These are phyloP conservation scores for Colletotrichum incanum DNA, from an alignment of 2,329 filamentous ascomycete genomes.

Conservation along the genomic window DNA sequence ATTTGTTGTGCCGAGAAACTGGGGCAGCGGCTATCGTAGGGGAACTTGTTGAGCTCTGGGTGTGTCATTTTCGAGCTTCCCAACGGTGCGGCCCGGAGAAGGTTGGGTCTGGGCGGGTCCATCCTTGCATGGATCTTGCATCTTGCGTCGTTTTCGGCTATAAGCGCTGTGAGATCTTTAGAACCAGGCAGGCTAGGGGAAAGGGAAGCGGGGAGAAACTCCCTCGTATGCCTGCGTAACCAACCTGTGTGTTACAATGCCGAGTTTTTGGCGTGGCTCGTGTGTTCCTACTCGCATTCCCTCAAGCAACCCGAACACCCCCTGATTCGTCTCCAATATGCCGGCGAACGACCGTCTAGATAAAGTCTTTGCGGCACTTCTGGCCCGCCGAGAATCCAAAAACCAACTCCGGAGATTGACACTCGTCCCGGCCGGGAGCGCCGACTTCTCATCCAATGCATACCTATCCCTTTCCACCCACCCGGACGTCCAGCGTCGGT, in stretches of 20 bases:
- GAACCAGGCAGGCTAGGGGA: neutral
- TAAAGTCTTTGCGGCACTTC: conserved; percentile 20
- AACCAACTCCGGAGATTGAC: conserved; percentile 62
- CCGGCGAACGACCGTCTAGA: conserved; percentile 39
- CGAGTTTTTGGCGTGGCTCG: conserved; percentile 1
- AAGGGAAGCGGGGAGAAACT: conserved; percentile 2
- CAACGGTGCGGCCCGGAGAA: conserved; percentile 23
- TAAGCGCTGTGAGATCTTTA: conserved; percentile 6
- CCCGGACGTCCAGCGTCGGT: conserved; percentile 72
- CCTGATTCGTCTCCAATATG: conserved; percentile 10
- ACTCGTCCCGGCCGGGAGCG: conserved; percentile 75
- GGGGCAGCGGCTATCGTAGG: conserved; percentile 32
- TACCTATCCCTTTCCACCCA: conserved; percentile 82
- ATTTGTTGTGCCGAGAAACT: conserved; percentile 35
- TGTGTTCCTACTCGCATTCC: neutral
- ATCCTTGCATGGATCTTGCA: conserved; percentile 37
- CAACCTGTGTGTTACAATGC: conserved; percentile 6
- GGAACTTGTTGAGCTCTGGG: conserved; percentile 42
- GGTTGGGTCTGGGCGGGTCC: conserved; percentile 12
- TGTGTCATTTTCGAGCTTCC: conserved; percentile 28
- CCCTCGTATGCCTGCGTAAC: conserved; percentile 10
- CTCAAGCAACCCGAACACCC: neutral
- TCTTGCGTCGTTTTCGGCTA: conserved; percentile 6
- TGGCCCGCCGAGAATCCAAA: conserved; percentile 46
- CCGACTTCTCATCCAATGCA: conserved; percentile 85